Conservation (phyloP, 768 basidiomycete species). For the Glaciozyma martinii region DNA sequence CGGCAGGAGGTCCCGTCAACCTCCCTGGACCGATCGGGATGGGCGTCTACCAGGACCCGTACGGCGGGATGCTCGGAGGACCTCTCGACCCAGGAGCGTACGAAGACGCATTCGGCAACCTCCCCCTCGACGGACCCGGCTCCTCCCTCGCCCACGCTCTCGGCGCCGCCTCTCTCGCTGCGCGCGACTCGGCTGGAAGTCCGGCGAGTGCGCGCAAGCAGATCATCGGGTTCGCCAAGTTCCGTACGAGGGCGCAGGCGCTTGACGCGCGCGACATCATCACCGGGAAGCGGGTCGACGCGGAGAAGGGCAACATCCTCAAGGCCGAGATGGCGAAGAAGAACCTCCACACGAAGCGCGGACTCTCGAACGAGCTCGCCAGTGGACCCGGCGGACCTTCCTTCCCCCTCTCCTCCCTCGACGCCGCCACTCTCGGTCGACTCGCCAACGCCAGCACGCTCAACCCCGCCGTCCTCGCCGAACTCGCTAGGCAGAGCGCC, state of each 20-base stretch:
- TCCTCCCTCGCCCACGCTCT: background rate
- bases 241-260: constrained; percentile 76
- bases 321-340: constrained; percentile 99
- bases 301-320: constrained; percentile 80
- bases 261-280: constrained; percentile 75
- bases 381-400: background rate
- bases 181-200: background rate
- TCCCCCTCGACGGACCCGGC: constrained; percentile 3
- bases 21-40: background rate
- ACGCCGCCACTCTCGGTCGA: constrained; percentile 7
- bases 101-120: constrained; percentile 10
- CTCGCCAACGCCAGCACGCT: constrained; percentile 19
- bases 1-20: background rate
- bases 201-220: constrained; percentile 53
- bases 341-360: constrained; percentile 87
- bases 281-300: constrained; percentile 81
- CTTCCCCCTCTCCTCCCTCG: constrained; percentile 19
- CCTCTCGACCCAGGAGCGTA: background rate
- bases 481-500: constrained; percentile 24
- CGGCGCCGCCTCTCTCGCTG: background rate
- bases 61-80: background rate
- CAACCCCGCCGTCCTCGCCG: constrained; percentile 28
- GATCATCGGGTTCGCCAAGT: constrained; percentile 97
- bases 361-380: background rate
- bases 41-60: background rate